phyloP scores from a whole-genome alignment of 2,329 filamentous ascomycete species.

The Furcasterigmium sp. region DNA sequence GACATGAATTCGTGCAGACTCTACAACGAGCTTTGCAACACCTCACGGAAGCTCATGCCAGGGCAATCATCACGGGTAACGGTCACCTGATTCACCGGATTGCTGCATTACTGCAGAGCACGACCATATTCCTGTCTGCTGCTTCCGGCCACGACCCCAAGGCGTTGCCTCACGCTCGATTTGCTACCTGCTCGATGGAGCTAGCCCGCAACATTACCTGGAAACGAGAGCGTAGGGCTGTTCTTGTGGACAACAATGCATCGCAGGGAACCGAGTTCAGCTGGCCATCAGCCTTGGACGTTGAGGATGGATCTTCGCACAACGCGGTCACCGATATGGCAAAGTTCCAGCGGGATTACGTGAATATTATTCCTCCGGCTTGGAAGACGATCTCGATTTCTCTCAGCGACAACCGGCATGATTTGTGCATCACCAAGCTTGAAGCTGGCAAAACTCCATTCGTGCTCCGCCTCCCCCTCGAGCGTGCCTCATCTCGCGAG shows the following conservation, averaged over 20 bases:
- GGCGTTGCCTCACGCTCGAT: constrained; percentile 43
- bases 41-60: constrained; percentile 57
- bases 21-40: constrained; percentile 62
- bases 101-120: constrained; percentile 58
- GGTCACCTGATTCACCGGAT: constrained; percentile 57
- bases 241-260: constrained; percentile 10
- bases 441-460: constrained; percentile 73
- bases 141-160: constrained; percentile 43
- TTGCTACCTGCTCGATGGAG: constrained; percentile 62
- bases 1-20: constrained; percentile 48
- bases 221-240: constrained; percentile 54
- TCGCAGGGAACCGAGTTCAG: constrained; percentile 28
- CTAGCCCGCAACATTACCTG: constrained; percentile 65
- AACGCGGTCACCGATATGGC: constrained; percentile 49
- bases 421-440: constrained; percentile 85
- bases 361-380: constrained; percentile 74
- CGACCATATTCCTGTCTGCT: constrained; percentile 61
- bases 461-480: constrained; percentile 78
- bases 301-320: constrained; percentile 24
- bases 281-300: constrained; percentile 15
- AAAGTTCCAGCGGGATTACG: constrained; percentile 71
- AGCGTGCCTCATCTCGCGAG: constrained; percentile 75
- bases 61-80: constrained; percentile 48
- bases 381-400: constrained; percentile 88
- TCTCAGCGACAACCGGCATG: constrained; percentile 74